Evolutionary conservation across 2,329 filamentous ascomycete genomes (phyloP).

Genomic region (Diaporthe australafricana): DNA sequence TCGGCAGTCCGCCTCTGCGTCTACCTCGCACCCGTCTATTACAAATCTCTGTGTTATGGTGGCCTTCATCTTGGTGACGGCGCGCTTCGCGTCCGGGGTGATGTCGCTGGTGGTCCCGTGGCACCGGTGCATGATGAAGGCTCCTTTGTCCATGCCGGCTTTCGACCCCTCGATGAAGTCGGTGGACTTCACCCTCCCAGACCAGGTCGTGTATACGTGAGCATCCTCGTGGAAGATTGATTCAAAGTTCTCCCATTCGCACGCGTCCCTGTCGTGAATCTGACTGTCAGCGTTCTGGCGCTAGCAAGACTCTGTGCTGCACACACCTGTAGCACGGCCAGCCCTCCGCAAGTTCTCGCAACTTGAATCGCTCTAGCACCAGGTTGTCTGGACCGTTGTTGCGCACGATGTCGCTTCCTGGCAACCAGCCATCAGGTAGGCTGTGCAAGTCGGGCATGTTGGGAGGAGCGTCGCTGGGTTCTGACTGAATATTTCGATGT

Average conservation of each 20-base stretch:
- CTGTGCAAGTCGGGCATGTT: slow-evolving; percentile 50
- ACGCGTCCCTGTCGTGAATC: not conserved
- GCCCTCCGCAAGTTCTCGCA: slow-evolving; percentile 61
- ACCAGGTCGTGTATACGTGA: slow-evolving; percentile 3
- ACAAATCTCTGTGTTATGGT: slow-evolving; percentile 61
- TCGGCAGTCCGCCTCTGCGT: slow-evolving; percentile 59
- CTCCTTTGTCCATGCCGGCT: not conserved
- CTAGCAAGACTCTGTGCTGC: not conserved
- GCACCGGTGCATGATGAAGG: slow-evolving; percentile 5
- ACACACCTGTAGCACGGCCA: slow-evolving; percentile 59
- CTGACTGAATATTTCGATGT: not conserved
- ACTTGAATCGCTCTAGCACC: slow-evolving; percentile 56
- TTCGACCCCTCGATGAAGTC: slow-evolving; percentile 6
- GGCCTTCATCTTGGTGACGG: slow-evolving; percentile 62
- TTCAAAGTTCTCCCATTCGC: slow-evolving; percentile 14
- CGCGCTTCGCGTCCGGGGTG: slow-evolving; percentile 48
- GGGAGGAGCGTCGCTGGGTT: not conserved
- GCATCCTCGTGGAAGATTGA: slow-evolving; percentile 9
- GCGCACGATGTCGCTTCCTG: slow-evolving; percentile 51
- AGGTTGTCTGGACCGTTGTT: slow-evolving; percentile 60
- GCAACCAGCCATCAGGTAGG: slow-evolving; percentile 50
- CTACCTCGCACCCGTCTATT: slow-evolving; percentile 54
- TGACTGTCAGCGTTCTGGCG: not conserved
- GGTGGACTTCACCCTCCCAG: not conserved
- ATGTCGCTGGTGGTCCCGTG: not conserved